Evolutionary conservation across 2,329 filamentous ascomycete species (phyloP).

Genomic region (Calonectria ilicicola): DNA sequence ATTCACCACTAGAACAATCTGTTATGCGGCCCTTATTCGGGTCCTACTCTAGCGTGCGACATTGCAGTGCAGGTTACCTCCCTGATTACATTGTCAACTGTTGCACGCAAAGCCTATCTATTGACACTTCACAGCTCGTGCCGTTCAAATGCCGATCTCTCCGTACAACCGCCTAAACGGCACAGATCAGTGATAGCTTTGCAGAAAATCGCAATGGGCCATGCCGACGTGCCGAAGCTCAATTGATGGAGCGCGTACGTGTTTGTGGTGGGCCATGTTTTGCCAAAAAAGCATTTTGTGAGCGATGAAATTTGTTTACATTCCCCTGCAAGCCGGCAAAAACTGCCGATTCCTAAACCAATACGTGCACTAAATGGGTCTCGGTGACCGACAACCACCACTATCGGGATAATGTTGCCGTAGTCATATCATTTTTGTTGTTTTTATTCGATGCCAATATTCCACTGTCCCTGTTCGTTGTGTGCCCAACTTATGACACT

Average conservation of each 20-base stretch:
- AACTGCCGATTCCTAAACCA: slow-evolving; percentile 5
- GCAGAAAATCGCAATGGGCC: not conserved
- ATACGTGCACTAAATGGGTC: not conserved
- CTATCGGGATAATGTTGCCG: not conserved
- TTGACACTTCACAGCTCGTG: not conserved
- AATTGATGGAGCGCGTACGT: slow-evolving; percentile 5
- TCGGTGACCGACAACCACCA: not conserved
- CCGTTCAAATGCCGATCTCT: slow-evolving; percentile 14
- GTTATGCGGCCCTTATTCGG: not conserved
- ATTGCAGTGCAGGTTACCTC: not conserved
- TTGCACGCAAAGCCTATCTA: not conserved
- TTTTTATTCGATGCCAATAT: not conserved
- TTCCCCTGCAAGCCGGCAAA: slow-evolving; percentile 20
- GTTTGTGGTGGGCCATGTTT: slow-evolving; percentile 14
- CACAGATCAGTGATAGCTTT: not conserved
- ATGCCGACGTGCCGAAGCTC: slow-evolving; percentile 17
- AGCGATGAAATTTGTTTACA: slow-evolving; percentile 13
- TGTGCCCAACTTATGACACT: not conserved
- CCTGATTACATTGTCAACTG: not conserved
- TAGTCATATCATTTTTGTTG: not conserved
- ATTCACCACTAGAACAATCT: not conserved
- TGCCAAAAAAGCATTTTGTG: not conserved
- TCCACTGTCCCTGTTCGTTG: not conserved
- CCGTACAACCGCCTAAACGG: not conserved
- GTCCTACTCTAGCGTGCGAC: not conserved